Evolutionary conservation across 257 asterid species (phyloP), one percentile per base, ranked within the genome.

Genomic region (Solanum arcanum): DNA sequence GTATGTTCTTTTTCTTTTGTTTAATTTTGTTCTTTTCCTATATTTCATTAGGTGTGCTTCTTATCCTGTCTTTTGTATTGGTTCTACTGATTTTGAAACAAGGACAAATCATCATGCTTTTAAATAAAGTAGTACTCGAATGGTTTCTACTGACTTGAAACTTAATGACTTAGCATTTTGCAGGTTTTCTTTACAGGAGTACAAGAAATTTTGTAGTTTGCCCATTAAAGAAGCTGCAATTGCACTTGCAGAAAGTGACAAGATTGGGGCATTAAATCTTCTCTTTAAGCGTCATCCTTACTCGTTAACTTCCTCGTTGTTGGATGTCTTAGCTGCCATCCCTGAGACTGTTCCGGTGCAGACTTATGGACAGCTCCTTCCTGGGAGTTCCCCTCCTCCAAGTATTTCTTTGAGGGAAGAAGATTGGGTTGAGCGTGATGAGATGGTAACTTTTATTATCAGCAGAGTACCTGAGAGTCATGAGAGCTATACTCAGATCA

Each of bases 281-380:
- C 91, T 97, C 44, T 94, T 97, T 89, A 96, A 97, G 90, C 98
- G 99, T 16, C 99, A 97, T 91, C 96, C 95, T 80, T 94, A 90
- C 94, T 94, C 99, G 44, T 91, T 96, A 89, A 68, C 90, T 90
- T 94, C 96, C 90, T 93, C 92, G 80, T 90, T 93, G 92, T 91
- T 97, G 94, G 98, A 97, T 84, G 95, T 95, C 91, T 91, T 96
- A 89, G 96, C 98, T 90, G 98, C 99, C 91, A 93, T 97, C 74
- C 99, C 99, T 59, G 99, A 97, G 92, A 97, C 99, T 23, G 88
- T 97, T 92, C 95, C 97, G 60, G 98, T 97, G 89, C 96, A 95
- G 88, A 91, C 96, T 75, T 97, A 96, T 90, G 94, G 92, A 29
- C 98, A 97, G 73, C 92, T 97, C 90, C 99, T 97, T 96, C 99